phyloP scores from a whole-genome alignment of 2,329 filamentous ascomycete genomes.

The Juglanconis oblonga region DNA sequence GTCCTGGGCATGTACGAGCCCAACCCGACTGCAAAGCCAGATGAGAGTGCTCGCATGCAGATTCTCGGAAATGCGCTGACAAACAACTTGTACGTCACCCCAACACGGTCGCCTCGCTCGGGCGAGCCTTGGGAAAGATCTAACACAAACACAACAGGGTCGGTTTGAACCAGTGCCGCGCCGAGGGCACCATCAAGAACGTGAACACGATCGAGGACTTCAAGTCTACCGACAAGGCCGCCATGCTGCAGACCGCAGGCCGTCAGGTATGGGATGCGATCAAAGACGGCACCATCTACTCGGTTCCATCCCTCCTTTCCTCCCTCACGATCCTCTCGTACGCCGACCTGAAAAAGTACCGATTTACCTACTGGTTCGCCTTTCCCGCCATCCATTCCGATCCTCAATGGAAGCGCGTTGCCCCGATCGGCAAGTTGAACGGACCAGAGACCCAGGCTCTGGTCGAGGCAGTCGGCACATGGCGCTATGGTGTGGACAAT shows the following conservation, averaged over 20 bases:
- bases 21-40: conserved; percentile 65
- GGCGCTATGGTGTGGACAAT: conserved; percentile 77
- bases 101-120: neutral
- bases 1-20: conserved; percentile 89
- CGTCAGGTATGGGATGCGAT: conserved; percentile 96
- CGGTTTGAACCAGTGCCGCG: conserved; percentile 70
- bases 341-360: conserved; percentile 95
- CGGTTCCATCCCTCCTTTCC: conserved; percentile 83
- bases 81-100: conserved; percentile 67
- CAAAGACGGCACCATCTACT: conserved; percentile 93
- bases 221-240: conserved; percentile 74
- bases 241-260: conserved; percentile 74
- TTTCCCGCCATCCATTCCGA: conserved; percentile 92
- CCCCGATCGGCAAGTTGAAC: conserved; percentile 54
- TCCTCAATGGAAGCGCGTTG: conserved; percentile 70
- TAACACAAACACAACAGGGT: conserved; percentile 44
- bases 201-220: conserved; percentile 96
- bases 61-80: conserved; percentile 84
- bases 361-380: conserved; percentile 96
- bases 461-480: conserved; percentile 81
- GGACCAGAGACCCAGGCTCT: conserved; percentile 72
- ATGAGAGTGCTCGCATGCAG: conserved; percentile 83
- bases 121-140: neutral
- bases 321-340: conserved; percentile 89
- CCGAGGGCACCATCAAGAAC: conserved; percentile 92